Percentiles rank a stretch among this genome's conserved stretches.
phyloP scores from a whole-genome alignment of 2,329 filamentous ascomycete genomes.

The Beauveria varroae region DNA sequence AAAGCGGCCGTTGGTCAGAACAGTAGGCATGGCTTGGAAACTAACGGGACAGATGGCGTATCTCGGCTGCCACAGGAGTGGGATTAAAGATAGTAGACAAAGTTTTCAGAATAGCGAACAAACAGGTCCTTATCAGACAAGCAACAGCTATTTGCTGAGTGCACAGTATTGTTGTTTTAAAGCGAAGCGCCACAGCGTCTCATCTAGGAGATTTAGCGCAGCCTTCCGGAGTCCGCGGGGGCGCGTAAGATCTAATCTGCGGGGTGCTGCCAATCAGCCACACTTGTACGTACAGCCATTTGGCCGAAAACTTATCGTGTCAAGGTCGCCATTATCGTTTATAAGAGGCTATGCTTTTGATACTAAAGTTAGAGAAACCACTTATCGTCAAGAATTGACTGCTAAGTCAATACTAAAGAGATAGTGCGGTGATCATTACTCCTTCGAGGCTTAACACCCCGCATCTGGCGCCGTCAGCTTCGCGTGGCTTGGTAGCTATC shows the following conservation, averaged over 20 bases:
- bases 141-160: not conserved
- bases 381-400: not conserved
- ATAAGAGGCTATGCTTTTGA: not conserved
- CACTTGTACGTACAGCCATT: not conserved
- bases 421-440: not conserved
- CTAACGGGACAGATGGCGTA: not conserved
- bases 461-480: not conserved
- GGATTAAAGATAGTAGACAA: not conserved
- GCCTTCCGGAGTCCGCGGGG: not conserved
- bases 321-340: not conserved
- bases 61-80: not conserved
- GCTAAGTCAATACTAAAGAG: not conserved
- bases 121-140: not conserved
- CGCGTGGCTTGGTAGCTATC: not conserved
- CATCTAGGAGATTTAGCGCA: not conserved
- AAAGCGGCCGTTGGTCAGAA: slow-evolving; percentile 2
- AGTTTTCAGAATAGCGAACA: not conserved
- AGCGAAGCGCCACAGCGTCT: not conserved
- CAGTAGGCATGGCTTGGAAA: not conserved
- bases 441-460: not conserved
- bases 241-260: not conserved
- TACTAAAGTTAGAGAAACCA: not conserved
- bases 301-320: not conserved
- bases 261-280: not conserved
- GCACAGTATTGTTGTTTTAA: not conserved